These are phyloP conservation scores for Globisporangium barbulae DNA, from an alignment of 352 stramenopile genomes.

Conservation along the genomic window DNA sequence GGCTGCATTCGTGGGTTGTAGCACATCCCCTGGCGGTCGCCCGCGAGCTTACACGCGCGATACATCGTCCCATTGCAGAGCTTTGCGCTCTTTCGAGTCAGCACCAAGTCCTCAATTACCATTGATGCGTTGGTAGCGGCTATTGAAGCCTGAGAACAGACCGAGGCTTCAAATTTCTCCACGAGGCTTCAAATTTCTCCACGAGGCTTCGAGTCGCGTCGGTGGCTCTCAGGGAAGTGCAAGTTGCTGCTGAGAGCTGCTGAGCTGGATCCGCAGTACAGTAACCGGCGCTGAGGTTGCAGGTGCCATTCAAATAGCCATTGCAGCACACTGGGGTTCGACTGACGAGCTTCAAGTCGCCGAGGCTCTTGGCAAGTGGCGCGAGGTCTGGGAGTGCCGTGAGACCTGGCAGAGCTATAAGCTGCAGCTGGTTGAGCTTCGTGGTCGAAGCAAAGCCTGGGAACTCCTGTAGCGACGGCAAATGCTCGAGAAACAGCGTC, in stretches of 20 bases:
- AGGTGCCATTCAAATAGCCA: conserved; percentile 21
- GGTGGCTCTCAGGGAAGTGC: conserved; percentile 7
- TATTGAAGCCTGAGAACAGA: conserved; percentile 14
- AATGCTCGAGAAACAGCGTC: conserved; percentile 21
- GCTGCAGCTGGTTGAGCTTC: conserved; percentile 12
- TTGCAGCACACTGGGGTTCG: conserved; percentile 29
- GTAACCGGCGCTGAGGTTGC: conserved; percentile 23
- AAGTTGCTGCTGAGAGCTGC: conserved; percentile 1
- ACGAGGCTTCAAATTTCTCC: too few species aligned
- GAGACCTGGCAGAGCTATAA: conserved; percentile 16
- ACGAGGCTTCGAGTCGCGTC: conserved; percentile 18
- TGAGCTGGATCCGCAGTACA: conserved; percentile 9
- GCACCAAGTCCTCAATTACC: conserved; percentile 14
- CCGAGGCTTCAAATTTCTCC: conserved; percentile 17
- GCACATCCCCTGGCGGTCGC: conserved; percentile 25
- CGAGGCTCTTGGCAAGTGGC: conserved; percentile 12
- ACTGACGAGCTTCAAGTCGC: conserved; percentile 10
- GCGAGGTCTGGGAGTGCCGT: conserved; percentile 21
- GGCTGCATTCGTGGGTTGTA: conserved; percentile 28
- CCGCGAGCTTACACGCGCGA: conserved; percentile 23
- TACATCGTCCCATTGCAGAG: conserved; percentile 42
- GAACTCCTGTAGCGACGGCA: conserved; percentile 17
- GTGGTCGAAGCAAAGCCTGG: conserved; percentile 14
- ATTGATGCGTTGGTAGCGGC: not conserved
- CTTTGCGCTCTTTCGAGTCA: conserved; percentile 19